Evolutionary conservation across 140 eudicot genomes (phyloP), one percentile per base, ranked within the genome.

Genomic region (Erigeron philadelphicus): DNA sequence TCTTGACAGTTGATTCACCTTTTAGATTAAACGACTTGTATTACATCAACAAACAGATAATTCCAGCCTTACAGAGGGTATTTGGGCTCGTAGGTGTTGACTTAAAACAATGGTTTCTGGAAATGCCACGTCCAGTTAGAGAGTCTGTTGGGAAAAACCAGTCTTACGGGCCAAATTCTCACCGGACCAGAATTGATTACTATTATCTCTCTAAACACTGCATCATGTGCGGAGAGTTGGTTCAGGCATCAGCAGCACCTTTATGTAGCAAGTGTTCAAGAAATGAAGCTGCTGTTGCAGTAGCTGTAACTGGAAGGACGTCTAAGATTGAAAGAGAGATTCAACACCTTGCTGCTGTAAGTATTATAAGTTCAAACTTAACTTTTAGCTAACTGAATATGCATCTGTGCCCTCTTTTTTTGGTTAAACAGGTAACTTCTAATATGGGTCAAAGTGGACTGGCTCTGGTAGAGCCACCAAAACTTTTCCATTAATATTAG

Each of bases 291-390:
- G 78, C 78, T 67, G 86, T 81, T 75, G 82, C 88, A 7, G 72
- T 76, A 48, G 84, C 85, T 52, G 75, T 92, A 68, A 81, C 85
- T 1, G 87, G 90, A 80, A 86, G 88, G 78, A 88, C 98, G 11
- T 78, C 93, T 31, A 88, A 84, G 56, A 69, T 88, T 72, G 98
- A 92, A 81, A 86, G 78, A 77, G 90, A 92, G 55, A 86, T 92
- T 67, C 95, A 88, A 66, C 96, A 92, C 75, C 93, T 93, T 81
- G 90, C 82, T 76, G 93, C 91, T 72, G 96, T 93, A 76, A 86
- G 96, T 86, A 43, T 53, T 72, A 2, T 12, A 25, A 1, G 35
- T 7, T 21, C 10, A 17, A 45, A 25, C 3, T 59, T 46, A 6
- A 13, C 18, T 8, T 35, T 41, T 48, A 31, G 45, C 10, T 62